Evolutionary conservation across 257 asterid genomes (phyloP).

Genomic region (Anisodus tanguticus): DNA sequence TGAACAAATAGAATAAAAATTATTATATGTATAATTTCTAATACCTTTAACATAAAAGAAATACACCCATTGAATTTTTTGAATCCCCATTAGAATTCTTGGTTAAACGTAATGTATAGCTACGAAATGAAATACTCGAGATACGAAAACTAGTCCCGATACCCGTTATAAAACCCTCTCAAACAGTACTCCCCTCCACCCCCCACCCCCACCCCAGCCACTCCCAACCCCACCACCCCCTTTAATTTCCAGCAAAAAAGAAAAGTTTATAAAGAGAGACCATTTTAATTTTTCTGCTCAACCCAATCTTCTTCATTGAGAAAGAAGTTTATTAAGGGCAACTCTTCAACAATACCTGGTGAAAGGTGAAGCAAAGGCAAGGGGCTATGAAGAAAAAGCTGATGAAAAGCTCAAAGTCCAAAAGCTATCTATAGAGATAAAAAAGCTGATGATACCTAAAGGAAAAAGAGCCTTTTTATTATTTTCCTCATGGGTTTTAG

Average conservation of each 20-base stretch:
- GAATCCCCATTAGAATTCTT: too few species aligned
- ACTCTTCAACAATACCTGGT: conserved; percentile 3
- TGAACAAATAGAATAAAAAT: too few species aligned
- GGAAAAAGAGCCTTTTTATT: conserved; percentile 21
- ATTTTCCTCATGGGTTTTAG: neutral
- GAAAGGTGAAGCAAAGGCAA: neutral
- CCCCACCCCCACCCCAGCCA: too few species aligned
- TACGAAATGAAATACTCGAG: neutral
- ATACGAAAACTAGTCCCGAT: neutral
- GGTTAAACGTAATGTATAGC: too few species aligned
- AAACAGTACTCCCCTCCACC: too few species aligned
- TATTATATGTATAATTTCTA: too few species aligned
- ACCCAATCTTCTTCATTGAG: conserved; percentile 29
- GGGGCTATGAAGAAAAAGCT: conserved; percentile 20
- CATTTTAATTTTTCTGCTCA: conserved; percentile 16
- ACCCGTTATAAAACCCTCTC: neutral
- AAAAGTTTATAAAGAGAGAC: neutral
- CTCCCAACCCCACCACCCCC: too few species aligned
- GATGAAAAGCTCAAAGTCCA: conserved; percentile 38
- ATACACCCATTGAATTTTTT: too few species aligned
- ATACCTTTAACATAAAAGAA: too few species aligned
- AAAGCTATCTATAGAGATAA: conserved; percentile 36
- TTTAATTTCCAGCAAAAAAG: neutral
- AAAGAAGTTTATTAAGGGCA: conserved; percentile 34
- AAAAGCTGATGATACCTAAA: conserved; percentile 40